phyloP scores from a whole-genome alignment of 2,329 filamentous ascomycete genomes.

The Neophaeococcomyces mojaviensis region DNA sequence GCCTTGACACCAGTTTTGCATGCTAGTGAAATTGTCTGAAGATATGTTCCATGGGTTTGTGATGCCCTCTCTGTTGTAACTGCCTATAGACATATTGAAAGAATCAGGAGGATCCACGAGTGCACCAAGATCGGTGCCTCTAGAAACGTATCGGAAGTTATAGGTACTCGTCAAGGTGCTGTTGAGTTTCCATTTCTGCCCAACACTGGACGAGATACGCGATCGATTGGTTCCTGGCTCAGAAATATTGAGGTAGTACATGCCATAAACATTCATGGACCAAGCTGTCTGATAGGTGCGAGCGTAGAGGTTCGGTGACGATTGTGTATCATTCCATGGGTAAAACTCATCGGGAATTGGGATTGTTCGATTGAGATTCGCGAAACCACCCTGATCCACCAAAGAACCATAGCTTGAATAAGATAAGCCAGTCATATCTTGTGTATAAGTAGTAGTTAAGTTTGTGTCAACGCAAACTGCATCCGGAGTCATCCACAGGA shows the following conservation, averaged over 20 bases:
- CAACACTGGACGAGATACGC: background rate
- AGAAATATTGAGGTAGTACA: slow-evolving; percentile 30
- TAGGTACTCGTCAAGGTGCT: background rate
- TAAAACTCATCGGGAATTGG: slow-evolving; percentile 24
- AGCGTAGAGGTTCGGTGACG: slow-evolving; percentile 30
- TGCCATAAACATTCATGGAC: slow-evolving; percentile 31
- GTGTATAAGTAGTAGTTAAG: background rate
- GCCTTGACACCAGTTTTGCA: slow-evolving; percentile 26
- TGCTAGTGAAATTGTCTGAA: slow-evolving; percentile 23
- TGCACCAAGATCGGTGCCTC: background rate
- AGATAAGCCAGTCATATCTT: background rate
- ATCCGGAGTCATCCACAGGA: slow-evolving; percentile 42
- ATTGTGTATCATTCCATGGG: slow-evolving; percentile 25
- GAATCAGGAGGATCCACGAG: background rate
- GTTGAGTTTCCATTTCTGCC: background rate
- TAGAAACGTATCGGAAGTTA: background rate
- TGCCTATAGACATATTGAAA: background rate
- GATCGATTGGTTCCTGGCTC: slow-evolving; percentile 15
- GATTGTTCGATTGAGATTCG: slow-evolving; percentile 29
- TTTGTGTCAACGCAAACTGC: background rate
- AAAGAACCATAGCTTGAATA: background rate
- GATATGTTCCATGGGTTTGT: slow-evolving; percentile 28
- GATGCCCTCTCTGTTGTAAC: background rate
- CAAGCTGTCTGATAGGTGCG: slow-evolving; percentile 40
- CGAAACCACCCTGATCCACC: slow-evolving; percentile 38